Evolutionary conservation across 768 basidiomycete genomes (phyloP).

Genomic region (Termitomyces sp.): DNA sequence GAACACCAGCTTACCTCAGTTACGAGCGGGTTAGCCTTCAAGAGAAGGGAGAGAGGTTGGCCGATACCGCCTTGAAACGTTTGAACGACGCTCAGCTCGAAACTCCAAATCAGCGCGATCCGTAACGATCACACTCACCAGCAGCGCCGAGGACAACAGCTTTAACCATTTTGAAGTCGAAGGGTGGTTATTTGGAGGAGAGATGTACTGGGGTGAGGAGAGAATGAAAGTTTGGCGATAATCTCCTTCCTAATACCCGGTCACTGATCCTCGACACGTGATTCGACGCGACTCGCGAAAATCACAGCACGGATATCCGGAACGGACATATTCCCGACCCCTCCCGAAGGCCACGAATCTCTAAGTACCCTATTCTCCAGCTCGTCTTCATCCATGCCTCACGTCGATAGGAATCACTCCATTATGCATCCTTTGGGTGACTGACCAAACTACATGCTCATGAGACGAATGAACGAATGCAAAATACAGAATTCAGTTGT

Average conservation of each 20-base stretch:
- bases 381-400: background rate
- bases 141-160: slow-evolving; percentile 96
- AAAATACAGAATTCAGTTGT: background rate
- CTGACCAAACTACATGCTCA: background rate
- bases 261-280: slow-evolving; percentile 12
- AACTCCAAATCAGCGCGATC: slow-evolving; percentile 7
- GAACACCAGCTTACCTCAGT: slow-evolving; percentile 51
- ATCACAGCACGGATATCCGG: slow-evolving; percentile 2
- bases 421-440: background rate
- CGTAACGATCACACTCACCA: slow-evolving; percentile 40
- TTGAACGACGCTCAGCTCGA: slow-evolving; percentile 1
- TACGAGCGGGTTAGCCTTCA: slow-evolving; percentile 81
- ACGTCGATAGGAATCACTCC: background rate
- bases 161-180: slow-evolving; percentile 45
- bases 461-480: background rate
- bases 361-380: too few relatives aligned
- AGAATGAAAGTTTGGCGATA: slow-evolving; percentile 8
- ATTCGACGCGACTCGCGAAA: slow-evolving; percentile 13
- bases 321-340: background rate
- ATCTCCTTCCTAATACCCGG: background rate
- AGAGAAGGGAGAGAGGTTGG: slow-evolving; percentile 88
- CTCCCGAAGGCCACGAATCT: background rate
- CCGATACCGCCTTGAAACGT: slow-evolving; percentile 79
- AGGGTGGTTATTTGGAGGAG: background rate
- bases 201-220: slow-evolving; percentile 6